Evolutionary conservation across 805 yeast genomes (phyloP).

Genomic region (Suhomyces prunicola): DNA sequence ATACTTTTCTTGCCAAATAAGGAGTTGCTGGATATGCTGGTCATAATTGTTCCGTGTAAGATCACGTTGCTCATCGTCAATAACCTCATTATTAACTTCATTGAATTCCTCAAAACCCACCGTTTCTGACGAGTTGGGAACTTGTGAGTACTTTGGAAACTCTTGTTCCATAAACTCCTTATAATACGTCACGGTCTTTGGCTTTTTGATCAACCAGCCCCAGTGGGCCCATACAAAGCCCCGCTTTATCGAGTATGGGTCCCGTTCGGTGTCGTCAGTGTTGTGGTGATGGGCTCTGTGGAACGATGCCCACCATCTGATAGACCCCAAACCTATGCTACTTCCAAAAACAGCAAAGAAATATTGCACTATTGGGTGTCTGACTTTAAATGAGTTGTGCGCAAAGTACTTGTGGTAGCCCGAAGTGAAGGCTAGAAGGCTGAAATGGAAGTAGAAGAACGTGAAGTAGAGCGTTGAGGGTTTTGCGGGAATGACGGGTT

Average conservation of each 20-base stretch:
- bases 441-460: conserved; percentile 31
- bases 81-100: not conserved
- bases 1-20: conserved; percentile 35
- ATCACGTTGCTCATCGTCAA: not conserved
- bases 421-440: conserved; percentile 38
- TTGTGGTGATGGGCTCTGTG: conserved; percentile 90
- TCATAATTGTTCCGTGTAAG: conserved; percentile 14
- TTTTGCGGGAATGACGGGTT: conserved; percentile 25
- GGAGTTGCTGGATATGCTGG: conserved; percentile 17
- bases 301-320: conserved; percentile 74
- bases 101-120: conserved; percentile 5
- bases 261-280: conserved; percentile 78
- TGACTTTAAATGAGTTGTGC: conserved; percentile 36
- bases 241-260: conserved; percentile 80
- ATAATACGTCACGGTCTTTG: conserved; percentile 36
- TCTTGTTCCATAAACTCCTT: conserved; percentile 36
- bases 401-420: conserved; percentile 45
- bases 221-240: conserved; percentile 82
- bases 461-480: conserved; percentile 29
- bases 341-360: conserved; percentile 60
- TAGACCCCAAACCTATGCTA: conserved; percentile 73
- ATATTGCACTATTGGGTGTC: conserved; percentile 36
- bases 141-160: conserved; percentile 20
- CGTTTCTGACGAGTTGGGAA: not conserved
- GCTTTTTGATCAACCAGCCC: conserved; percentile 80